phyloP scores from a whole-genome alignment of 2,329 filamentous ascomycete genomes.

The Triangularia setosa region DNA sequence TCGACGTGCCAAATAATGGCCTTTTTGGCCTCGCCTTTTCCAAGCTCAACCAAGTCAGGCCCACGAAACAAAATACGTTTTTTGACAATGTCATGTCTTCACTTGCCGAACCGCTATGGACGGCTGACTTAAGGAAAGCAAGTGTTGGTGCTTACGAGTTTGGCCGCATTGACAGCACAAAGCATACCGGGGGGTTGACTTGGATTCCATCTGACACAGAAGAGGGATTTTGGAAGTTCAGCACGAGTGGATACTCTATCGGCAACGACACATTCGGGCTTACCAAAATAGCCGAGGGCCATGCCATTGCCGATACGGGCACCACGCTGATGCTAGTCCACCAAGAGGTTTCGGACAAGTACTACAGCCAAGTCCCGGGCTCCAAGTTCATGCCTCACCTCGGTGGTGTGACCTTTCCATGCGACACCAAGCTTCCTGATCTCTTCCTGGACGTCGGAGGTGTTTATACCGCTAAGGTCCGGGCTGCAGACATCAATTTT shows the following conservation, averaged over 20 bases:
- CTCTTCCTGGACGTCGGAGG: conserved; percentile 54
- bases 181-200: conserved; percentile 59
- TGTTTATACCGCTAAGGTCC: conserved; percentile 52
- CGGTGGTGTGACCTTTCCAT: conserved; percentile 47
- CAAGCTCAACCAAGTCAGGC: conserved; percentile 60
- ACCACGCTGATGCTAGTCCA: conserved; percentile 62
- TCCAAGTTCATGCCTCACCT: conserved; percentile 37
- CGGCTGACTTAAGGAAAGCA: conserved; percentile 61
- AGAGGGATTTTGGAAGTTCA: conserved; percentile 67
- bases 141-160: conserved; percentile 68
- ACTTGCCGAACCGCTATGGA: conserved; percentile 65
- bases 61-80: conserved; percentile 64
- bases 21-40: conserved; percentile 66
- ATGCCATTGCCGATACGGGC: conserved; percentile 52
- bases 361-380: conserved; percentile 45
- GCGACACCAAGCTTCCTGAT: conserved; percentile 43
- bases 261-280: conserved; percentile 33
- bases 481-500: conserved; percentile 52
- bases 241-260: conserved; percentile 54
- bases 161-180: conserved; percentile 60
- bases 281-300: conserved; percentile 30
- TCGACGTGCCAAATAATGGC: conserved; percentile 61
- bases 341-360: conserved; percentile 44
- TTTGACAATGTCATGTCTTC: conserved; percentile 64
- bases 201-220: conserved; percentile 59